Evolutionary conservation across 2,329 filamentous ascomycete species (phyloP).

Genomic region (Emergomyces pasteurianus): DNA sequence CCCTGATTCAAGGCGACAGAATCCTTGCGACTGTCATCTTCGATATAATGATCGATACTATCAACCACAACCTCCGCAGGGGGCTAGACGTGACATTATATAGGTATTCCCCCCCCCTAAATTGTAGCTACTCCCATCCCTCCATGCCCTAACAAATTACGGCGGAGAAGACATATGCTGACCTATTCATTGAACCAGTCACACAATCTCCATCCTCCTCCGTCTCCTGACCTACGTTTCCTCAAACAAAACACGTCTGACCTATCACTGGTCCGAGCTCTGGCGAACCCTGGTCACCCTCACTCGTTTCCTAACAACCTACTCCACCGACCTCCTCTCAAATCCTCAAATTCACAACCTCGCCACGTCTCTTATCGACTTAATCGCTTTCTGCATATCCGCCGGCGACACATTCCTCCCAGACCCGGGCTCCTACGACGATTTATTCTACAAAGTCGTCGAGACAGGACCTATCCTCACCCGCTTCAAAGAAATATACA

Average conservation of each 20-base stretch:
- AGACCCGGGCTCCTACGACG: conserved; percentile 77
- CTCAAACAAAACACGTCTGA: conserved; percentile 64
- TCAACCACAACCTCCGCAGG: conserved; percentile 85
- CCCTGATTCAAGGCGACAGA: conserved; percentile 59
- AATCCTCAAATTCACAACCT: conserved; percentile 60
- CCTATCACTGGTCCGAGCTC: conserved; percentile 90
- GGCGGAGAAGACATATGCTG: background rate
- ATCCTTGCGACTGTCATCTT: conserved; percentile 64
- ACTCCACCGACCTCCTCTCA: conserved; percentile 62
- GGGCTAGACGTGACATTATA: conserved; percentile 79
- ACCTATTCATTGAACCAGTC: conserved; percentile 23
- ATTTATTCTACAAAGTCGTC: conserved; percentile 96
- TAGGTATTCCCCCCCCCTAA: conserved; percentile 33
- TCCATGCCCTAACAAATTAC: background rate
- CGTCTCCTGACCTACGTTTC: conserved; percentile 76
- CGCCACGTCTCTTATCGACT: conserved; percentile 64
- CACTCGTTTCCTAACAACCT: conserved; percentile 80
- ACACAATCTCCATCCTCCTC: conserved; percentile 69
- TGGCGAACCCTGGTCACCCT: conserved; percentile 83
- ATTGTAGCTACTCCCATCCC: background rate
- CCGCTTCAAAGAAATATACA: conserved; percentile 72
- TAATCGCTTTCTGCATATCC: conserved; percentile 73
- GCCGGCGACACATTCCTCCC: conserved; percentile 85
- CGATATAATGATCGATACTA: conserved; percentile 77
- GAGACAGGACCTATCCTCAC: conserved; percentile 73